Evolutionary conservation across 176 grass and related monocot species (phyloP).

Genomic region (Carex myosuroides): DNA sequence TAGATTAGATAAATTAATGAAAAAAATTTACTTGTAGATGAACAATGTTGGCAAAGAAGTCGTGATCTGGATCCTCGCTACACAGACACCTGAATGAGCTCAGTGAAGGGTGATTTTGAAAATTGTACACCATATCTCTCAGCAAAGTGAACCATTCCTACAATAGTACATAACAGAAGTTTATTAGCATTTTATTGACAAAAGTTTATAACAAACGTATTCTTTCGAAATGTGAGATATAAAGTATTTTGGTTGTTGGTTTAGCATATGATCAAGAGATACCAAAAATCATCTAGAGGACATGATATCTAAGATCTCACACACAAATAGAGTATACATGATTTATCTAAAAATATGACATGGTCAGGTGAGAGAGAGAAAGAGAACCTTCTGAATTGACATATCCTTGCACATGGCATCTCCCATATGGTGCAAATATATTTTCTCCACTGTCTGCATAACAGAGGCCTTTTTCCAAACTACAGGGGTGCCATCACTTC

Average conservation of each 20-base stretch:
- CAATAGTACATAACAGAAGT: conserved; percentile 4
- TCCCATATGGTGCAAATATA: conserved; percentile 73
- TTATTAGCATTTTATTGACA: neutral
- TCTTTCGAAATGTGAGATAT: neutral
- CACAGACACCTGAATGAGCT: conserved; percentile 70
- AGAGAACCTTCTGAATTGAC: conserved; percentile 65
- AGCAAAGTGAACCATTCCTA: conserved; percentile 92
- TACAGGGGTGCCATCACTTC: conserved; percentile 20
- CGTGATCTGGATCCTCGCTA: conserved; percentile 73
- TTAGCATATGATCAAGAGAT: neutral
- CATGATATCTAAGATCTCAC: neutral
- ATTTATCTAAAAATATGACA: neutral
- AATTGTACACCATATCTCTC: conserved; percentile 70
- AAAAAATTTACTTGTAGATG: conserved; percentile 86
- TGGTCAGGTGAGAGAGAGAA: neutral
- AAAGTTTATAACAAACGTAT: neutral
- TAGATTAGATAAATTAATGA: neutral
- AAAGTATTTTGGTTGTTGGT: neutral
- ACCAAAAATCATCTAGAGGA: neutral
- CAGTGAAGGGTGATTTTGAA: conserved; percentile 50
- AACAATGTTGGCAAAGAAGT: conserved; percentile 91
- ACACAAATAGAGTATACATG: neutral
- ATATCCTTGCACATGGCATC: conserved; percentile 71
- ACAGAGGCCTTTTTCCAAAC: conserved; percentile 50
- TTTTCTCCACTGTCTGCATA: conserved; percentile 64